Base-by-base conservation (phyloP, 192 early-diverging fungal species). In the Gorgonomyces haynaldii region DNA sequence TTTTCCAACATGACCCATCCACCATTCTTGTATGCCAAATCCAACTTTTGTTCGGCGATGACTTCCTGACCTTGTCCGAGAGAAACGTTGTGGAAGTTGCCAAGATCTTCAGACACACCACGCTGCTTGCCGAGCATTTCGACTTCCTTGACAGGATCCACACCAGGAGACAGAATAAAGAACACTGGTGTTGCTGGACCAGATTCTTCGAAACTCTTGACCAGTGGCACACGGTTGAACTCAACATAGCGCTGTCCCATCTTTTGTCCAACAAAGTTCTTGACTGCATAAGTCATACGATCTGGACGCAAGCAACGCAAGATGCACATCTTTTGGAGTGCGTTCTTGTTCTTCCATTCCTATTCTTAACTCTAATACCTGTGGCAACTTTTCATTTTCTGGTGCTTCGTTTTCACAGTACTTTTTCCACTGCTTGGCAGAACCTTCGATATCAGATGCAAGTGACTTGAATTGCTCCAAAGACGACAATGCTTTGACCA, bases 1-100 rank as follows among this genome's bases (percentile, higher is more conserved):
- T 80, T 80, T 70, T 80, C 70, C 30, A 80, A 55, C 78, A 80
- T 80, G 46, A 80, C 78, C 77, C 77, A 79, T 36, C 77, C 77
- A 8, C 77, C 77, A 22, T 72, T 51, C 49, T 70, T 60, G 61
- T 77, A 74, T 4, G 77, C 77, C 20, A 75, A 30, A 37, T 79
- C 76, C 5, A 80, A 55, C 42, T 70, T 69, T 51, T 80, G 78
- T 55, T 80, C 78, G 6, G 78, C 78, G 58, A 79, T 79, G 25
- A 79, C 56, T 66, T 80, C 78, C 53, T 80, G 78, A 30, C 78
- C 78, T 55, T 80, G 78, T 15, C 78, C 78, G 2, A 80, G 54
- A 6, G 78, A 80, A n/a, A 80, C 78, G 46, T 79, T 76, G 56
- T 79, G 75, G 72, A 79, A 79, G 56, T 77, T 80, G 4, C 63